A percentile compares a stretch with the other conserved stretches of the same genome.
phyloP scores from a whole-genome alignment of 2,329 filamentous ascomycete genomes.

The Chaetomium sp. region DNA sequence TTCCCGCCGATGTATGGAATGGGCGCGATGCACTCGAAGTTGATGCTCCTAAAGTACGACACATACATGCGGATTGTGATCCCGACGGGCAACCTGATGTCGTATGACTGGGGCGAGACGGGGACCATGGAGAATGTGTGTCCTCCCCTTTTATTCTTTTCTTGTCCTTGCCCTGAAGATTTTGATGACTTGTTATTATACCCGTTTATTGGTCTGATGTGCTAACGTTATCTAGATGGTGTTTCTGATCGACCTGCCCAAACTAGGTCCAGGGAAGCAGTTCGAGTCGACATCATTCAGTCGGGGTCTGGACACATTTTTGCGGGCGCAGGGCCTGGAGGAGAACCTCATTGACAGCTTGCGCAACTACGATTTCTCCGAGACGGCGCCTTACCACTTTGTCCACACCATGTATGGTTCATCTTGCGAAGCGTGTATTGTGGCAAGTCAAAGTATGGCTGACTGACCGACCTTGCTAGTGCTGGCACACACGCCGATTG shows the following conservation, averaged over 20 bases:
- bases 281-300: slow-evolving; percentile 32
- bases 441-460: neutral
- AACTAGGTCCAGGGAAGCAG: slow-evolving; percentile 34
- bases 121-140: slow-evolving; percentile 78
- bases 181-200: neutral
- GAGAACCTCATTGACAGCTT: slow-evolving; percentile 61
- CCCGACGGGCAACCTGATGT: slow-evolving; percentile 78
- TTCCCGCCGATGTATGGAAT: slow-evolving; percentile 75
- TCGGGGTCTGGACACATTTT: slow-evolving; percentile 62
- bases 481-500: slow-evolving; percentile 48
- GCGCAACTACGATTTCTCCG: slow-evolving; percentile 71
- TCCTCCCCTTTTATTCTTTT: slow-evolving; percentile 10
- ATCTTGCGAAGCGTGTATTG: neutral
- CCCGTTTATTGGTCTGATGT: neutral
- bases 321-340: slow-evolving; percentile 59
- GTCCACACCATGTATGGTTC: slow-evolving; percentile 70
- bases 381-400: slow-evolving; percentile 67
- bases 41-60: slow-evolving; percentile 79
- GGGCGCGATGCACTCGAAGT: slow-evolving; percentile 86
- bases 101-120: slow-evolving; percentile 84
- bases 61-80: slow-evolving; percentile 71
- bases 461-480: slow-evolving; percentile 28
- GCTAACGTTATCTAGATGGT: slow-evolving; percentile 49
- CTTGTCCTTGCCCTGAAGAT: neutral
- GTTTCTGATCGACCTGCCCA: slow-evolving; percentile 88